Base-by-base conservation (phyloP, 2,329 filamentous ascomycete genomes). In the Plectosphaerella plurivora region DNA sequence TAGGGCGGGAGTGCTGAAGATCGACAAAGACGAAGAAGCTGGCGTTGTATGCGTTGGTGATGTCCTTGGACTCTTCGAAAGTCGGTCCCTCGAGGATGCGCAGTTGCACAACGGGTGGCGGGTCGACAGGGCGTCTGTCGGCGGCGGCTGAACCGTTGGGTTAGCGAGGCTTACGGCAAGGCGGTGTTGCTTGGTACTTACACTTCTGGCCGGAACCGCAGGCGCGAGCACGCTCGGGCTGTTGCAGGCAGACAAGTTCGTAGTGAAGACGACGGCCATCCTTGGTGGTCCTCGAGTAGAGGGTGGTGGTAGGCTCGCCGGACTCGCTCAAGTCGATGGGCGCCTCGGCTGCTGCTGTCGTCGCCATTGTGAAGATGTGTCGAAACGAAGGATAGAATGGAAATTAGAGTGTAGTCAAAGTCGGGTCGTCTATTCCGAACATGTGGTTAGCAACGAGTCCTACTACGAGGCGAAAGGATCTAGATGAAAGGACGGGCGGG, bases 1-100 rank as follows among this genome's bases (percentile, higher is more conserved):
- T 88, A 28, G 85, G 83, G 37, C 92, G 88, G 25, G 91, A 88
- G 61, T 90, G 86, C 65, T 97, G 91, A 54, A 99, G 79, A 6
- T 91, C 97, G 49, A 92, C 90, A 63, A 91, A 97, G 41, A 97
- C 85, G 73, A 99, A 97, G 81, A 97, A 97, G 72, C 96, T 96
- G 65, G 92, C 92, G 65, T 96, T 93, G 76, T 97, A 96, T 54
- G 84, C 82, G 63, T 96, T 96, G 2, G 94, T 97, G 63, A 91
- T 83, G 55, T 91, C 88, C 65, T 79, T 78, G 51, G 81, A 80
- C 49, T 76, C 72, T 47, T 82, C 77, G 22, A 84, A 76, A 24
- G 84, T 74, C 35, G 77, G 71, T 36, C 87, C 89, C 65, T 96
- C 89, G 61, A 85, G 91, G 58, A 97, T 88, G 59, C 87, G 87